Percentiles rank a stretch among this genome's conserved stretches.
phyloP scores from a whole-genome alignment of 495 filamentous ascomycete genomes.

The Neurospora sp. region DNA sequence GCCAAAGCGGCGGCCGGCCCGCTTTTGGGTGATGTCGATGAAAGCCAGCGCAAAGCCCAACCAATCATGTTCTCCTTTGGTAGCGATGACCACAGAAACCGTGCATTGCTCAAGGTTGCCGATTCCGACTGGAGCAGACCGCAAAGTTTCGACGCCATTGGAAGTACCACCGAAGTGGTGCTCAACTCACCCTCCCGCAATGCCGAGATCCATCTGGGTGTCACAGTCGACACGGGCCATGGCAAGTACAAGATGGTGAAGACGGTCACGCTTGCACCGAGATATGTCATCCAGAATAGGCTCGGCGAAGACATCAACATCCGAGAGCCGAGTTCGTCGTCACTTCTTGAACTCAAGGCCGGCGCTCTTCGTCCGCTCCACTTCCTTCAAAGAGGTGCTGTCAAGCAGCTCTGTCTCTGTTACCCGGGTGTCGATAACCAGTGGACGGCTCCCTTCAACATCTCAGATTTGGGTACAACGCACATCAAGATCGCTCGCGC shows the following conservation, averaged over 20 bases:
- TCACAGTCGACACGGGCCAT: constrained; percentile 79
- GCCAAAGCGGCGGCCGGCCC: constrained; percentile 76
- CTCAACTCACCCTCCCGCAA: constrained; percentile 60
- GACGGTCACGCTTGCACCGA: constrained; percentile 83
- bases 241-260: constrained; percentile 98
- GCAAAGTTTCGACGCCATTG: constrained; percentile 97
- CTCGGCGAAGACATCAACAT: constrained; percentile 79
- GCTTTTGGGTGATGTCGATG: constrained; percentile 30
- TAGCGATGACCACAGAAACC: constrained; percentile 78
- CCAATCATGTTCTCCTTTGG: constrained; percentile 95
- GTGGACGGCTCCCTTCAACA: constrained; percentile 97
- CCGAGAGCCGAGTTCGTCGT: constrained; percentile 78
- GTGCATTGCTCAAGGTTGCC: constrained; percentile 73
- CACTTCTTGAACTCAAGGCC: constrained; percentile 62
- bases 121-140: constrained; percentile 94
- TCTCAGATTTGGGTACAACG: constrained; percentile 81
- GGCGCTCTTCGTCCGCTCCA: constrained; percentile 74
- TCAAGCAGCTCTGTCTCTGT: constrained; percentile 86
- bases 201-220: constrained; percentile 79
- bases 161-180: constrained; percentile 76
- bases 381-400: constrained; percentile 65
- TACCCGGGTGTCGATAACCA: constrained; percentile 93
- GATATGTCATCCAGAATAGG: constrained; percentile 91
- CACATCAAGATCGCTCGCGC: constrained; percentile 90
- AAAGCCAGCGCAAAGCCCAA: constrained; percentile 49